Base-by-base conservation (phyloP, 1,139 yeast genomes). In the Saccharomycopsis hybrid region DNA sequence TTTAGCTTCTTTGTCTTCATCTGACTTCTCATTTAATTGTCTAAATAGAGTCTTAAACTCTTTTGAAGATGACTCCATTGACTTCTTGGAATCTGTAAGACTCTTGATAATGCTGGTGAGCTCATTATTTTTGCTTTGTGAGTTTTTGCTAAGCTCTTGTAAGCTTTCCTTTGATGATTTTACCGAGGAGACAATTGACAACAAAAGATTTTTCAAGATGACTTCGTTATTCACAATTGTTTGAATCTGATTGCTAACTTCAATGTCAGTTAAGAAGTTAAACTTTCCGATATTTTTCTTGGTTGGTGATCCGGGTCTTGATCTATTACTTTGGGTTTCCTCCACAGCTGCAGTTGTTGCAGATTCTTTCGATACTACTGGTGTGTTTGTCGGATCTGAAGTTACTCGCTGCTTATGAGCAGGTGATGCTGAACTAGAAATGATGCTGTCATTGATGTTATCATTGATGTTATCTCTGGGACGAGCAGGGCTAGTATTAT, bases 151-250 rank as follows among this genome's bases (percentile, higher is more conserved):
- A n/a, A 51, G 33, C 11, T 48, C 53, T 4, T 30, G 38, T 5
- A 51, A 7, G 2, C 45, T 47, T 3, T 2, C 5, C 33, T 42
- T 44, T 8, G 49, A 45, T 5, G 45, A 5, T 28, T 51, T 51
- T 24, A 51, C 37, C 1, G 49, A 39, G 5, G 49, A 42, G 9
- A 39, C 47, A 18, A 49, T 43, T 13, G 41, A 18, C 3, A 51
- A 41, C 28, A 51, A 46, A 8, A 51, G 38, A 29, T 49, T 51
- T 37, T 51, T 51, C 27, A 51, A 30, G 4, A 51, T 39, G 13
- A 48, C 30, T 13, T 54, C 52, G 35, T 51, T 48, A 39, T 51
- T 51, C 41, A 39, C 29, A 30, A 51, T 48, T 4, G 49, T 32
- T 18, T 51, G 43, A 27, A 51, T 51, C 25, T 49, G 43, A 11